These are phyloP conservation scores for Akanthomyces lecanii DNA, from an alignment of 2,329 filamentous ascomycete genomes.

Conservation along the genomic window DNA sequence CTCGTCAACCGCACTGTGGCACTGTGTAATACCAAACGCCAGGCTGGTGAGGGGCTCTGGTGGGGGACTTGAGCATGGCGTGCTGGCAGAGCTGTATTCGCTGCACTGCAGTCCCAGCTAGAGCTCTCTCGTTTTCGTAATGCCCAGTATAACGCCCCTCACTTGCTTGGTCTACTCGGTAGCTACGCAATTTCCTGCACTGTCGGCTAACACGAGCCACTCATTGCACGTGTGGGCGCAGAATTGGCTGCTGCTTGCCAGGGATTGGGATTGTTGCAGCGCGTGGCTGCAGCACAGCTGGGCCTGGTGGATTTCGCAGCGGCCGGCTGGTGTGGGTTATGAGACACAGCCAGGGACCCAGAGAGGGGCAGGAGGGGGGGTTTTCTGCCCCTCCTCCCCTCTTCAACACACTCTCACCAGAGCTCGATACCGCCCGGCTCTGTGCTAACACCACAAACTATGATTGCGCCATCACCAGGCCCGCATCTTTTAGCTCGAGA, in stretches of 20 bases:
- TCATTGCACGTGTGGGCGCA: neutral
- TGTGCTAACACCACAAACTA: neutral
- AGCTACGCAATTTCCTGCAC: neutral
- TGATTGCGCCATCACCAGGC: constrained; percentile 1
- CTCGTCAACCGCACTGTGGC: neutral
- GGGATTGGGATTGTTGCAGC: neutral
- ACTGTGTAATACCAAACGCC: neutral
- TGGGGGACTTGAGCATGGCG: neutral
- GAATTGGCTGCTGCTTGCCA: neutral
- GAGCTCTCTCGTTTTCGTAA: neutral
- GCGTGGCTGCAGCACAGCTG: neutral
- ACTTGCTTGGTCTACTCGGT: neutral
- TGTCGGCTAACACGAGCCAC: neutral
- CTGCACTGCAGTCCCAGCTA: neutral
- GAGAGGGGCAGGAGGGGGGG: neutral
- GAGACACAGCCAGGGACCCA: no score
- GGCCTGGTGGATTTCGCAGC: neutral
- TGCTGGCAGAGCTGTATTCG: neutral
- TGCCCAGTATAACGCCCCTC: neutral
- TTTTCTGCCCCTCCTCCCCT: neutral
- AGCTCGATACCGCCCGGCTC: neutral
- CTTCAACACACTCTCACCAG: neutral
- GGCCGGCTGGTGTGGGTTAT: neutral
- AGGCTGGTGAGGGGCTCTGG: neutral
- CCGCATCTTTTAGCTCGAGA: neutral